Conservation (phyloP, 176 grass and related monocot species). For the Neostapfia colusana region DNA sequence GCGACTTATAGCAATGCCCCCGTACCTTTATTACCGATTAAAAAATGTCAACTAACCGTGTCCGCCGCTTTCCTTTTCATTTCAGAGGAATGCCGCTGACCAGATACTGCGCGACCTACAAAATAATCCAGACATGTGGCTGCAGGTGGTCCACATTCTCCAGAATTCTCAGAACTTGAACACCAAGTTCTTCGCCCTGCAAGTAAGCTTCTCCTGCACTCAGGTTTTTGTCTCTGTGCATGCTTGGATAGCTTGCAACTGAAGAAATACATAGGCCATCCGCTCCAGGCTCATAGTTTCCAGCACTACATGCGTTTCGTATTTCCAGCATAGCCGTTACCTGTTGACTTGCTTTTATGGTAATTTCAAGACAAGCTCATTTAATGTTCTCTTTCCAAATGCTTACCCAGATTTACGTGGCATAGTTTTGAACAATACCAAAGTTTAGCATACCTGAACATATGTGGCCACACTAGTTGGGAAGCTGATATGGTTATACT, state of each 20-base stretch:
- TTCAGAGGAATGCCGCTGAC: conserved; percentile 92
- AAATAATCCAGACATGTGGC: conserved; percentile 94
- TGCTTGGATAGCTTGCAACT: background rate
- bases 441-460: background rate
- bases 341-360: background rate
- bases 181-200: conserved; percentile 96
- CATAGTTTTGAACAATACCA: background rate
- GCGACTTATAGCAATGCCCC: background rate
- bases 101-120: conserved; percentile 89
- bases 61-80: conserved; percentile 17
- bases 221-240: background rate
- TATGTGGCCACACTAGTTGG: background rate
- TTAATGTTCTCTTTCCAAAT: background rate
- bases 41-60: background rate
- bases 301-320: background rate
- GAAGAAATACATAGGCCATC: background rate
- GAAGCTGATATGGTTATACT: background rate
- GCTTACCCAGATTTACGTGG: background rate
- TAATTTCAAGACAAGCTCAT: background rate
- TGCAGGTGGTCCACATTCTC: conserved; percentile 97
- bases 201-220: conserved; percentile 53
- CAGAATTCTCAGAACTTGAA: conserved; percentile 93
- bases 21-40: background rate
- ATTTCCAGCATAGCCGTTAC: background rate
- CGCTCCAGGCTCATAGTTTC: background rate